Percentiles rank a stretch among this genome's conserved stretches.
Evolutionary conservation across 208 protist species (phyloP).

Genomic region (Balamuthia mandrillaris): DNA sequence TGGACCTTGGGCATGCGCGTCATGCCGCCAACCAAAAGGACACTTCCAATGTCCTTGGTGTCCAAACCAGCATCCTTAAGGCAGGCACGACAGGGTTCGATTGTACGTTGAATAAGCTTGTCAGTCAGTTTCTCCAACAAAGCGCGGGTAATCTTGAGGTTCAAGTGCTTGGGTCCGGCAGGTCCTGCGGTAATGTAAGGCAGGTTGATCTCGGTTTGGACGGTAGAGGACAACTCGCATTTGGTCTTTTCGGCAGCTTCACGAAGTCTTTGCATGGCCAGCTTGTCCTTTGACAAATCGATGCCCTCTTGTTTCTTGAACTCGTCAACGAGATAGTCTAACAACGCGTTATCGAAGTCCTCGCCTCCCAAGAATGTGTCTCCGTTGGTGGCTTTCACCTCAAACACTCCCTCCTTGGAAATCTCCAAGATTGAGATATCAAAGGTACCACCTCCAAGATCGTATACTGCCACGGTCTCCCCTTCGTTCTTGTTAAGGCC

Average conservation of each 20-base stretch:
- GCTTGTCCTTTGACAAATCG: slow-evolving; percentile 76
- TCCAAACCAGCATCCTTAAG: slow-evolving; percentile 72
- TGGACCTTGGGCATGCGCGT: slow-evolving; percentile 93
- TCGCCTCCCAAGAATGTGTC: slow-evolving; percentile 97
- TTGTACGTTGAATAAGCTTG: slow-evolving; percentile 77
- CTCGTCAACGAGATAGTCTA: slow-evolving; percentile 82
- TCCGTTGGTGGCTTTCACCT: slow-evolving; percentile 86
- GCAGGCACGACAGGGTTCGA: slow-evolving; percentile 79
- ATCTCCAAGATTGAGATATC: slow-evolving; percentile 65
- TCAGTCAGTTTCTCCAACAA: slow-evolving; percentile 78
- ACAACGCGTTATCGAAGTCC: slow-evolving; percentile 92
- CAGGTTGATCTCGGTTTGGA: slow-evolving; percentile 91
- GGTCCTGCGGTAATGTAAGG: slow-evolving; percentile 86
- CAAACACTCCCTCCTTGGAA: slow-evolving; percentile 42
- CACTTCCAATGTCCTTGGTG: slow-evolving; percentile 75
- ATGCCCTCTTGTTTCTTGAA: slow-evolving; percentile 81
- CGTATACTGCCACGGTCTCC: slow-evolving; percentile 63
- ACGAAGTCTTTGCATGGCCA: slow-evolving; percentile 94
- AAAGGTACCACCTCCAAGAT: slow-evolving; percentile 61
- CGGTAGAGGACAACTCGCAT: neutral
- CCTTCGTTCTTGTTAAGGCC: slow-evolving; percentile 67
- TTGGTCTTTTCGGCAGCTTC: slow-evolving; percentile 82
- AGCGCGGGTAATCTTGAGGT: slow-evolving; percentile 80
- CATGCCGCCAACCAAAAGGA: slow-evolving; percentile 88
- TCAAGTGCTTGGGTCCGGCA: slow-evolving; percentile 89